Conservation (phyloP, 768 basidiomycete genomes). For the Rhizopogon sp. region DNA sequence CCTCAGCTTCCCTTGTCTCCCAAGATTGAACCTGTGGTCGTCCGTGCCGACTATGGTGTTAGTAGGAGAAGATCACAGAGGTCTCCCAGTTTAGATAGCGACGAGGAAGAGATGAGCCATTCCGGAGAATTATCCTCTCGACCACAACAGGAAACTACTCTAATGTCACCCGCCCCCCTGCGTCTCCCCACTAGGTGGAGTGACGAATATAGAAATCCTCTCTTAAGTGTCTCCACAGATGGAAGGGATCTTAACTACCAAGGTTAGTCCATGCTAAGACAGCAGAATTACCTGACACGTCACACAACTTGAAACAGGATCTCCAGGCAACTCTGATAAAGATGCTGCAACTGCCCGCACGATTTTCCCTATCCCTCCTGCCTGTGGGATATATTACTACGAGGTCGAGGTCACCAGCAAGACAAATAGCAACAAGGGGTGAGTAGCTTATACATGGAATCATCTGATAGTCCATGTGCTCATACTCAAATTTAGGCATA, state of each 20-base stretch:
- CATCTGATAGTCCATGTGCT: conserved; percentile 10
- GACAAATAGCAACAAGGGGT: conserved; percentile 79
- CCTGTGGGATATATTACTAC: conserved; percentile 92
- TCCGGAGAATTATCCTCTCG: conserved; percentile 34
- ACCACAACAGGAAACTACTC: conserved; percentile 11
- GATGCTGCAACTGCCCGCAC: conserved; percentile 86
- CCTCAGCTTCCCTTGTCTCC: conserved; percentile 33
- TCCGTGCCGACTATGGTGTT: conserved; percentile 15
- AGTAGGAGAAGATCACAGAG: conserved; percentile 21
- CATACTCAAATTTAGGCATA: conserved; percentile 44
- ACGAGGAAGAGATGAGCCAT: conserved; percentile 60
- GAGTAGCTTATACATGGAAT: conserved; percentile 17
- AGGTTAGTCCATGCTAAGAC: conserved; percentile 36
- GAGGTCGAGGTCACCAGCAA: conserved; percentile 84
- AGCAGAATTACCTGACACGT: neutral
- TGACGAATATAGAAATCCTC: conserved; percentile 55
- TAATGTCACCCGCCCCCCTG: conserved; percentile 35
- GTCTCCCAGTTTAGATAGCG: conserved; percentile 52
- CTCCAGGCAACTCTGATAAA: conserved; percentile 56
- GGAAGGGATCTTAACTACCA: conserved; percentile 72
- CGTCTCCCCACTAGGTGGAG: conserved; percentile 77
- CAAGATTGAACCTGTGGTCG: conserved; percentile 27
- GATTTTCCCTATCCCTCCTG: conserved; percentile 69
- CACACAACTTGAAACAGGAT: conserved; percentile 30
- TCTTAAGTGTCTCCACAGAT: conserved; percentile 59